These are phyloP conservation scores for Cucumis cinereus DNA, from an alignment of 306 rosid genomes.

Conservation along the genomic window DNA sequence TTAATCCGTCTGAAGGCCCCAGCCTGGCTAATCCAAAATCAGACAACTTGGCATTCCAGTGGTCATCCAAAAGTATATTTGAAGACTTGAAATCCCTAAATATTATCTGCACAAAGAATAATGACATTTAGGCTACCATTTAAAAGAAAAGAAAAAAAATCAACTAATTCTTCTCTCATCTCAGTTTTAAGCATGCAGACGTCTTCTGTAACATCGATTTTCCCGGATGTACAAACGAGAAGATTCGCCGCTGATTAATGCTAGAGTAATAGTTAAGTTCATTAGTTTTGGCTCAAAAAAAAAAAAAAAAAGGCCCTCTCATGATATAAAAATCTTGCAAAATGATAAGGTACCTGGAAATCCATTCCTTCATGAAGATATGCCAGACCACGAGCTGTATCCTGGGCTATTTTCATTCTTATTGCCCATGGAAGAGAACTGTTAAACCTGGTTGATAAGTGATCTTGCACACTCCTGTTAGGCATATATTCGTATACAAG, in stretches of 20 bases:
- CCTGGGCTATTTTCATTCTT: slow-evolving; percentile 50
- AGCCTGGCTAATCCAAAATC: slow-evolving; percentile 49
- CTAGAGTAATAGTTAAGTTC: background rate
- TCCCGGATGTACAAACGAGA: background rate
- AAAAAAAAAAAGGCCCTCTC: background rate
- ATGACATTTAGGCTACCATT: background rate
- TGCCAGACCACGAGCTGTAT: slow-evolving; percentile 45
- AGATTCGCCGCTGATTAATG: background rate
- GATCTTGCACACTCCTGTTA: slow-evolving; percentile 50
- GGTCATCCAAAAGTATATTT: slow-evolving; percentile 41
- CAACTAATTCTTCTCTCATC: background rate
- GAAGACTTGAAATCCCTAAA: slow-evolving; percentile 56
- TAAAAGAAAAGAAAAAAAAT: background rate
- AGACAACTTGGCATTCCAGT: slow-evolving; percentile 46
- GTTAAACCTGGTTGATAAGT: slow-evolving; percentile 29
- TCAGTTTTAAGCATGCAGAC: background rate
- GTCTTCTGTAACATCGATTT: background rate
- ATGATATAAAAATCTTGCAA: background rate
- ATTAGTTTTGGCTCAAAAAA: background rate
- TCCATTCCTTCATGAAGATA: slow-evolving; percentile 73
- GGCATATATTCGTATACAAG: slow-evolving; percentile 50
- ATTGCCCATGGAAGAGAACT: slow-evolving; percentile 39
- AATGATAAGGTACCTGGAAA: slow-evolving; percentile 31
- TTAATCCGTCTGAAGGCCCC: slow-evolving; percentile 45
- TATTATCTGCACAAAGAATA: slow-evolving; percentile 28